phyloP scores from a whole-genome alignment of 2,329 filamentous ascomycete species.

The Penicillium sp. region DNA sequence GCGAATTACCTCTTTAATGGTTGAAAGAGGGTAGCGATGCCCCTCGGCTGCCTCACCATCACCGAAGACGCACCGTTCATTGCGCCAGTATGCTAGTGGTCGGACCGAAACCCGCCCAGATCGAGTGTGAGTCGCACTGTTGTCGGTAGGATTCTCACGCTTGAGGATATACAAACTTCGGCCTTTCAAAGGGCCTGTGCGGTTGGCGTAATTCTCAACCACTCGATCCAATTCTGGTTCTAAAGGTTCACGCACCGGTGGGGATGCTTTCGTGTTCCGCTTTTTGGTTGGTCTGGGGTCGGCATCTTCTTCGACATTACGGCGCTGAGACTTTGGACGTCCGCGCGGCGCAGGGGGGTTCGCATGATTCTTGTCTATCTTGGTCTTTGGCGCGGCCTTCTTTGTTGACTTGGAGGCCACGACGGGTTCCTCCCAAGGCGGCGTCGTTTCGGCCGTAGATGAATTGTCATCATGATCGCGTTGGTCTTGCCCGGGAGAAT shows the following conservation, averaged over 20 bases:
- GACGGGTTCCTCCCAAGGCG: constrained; percentile 14
- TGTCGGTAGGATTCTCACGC: constrained; percentile 53
- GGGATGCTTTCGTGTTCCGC: constrained; percentile 26
- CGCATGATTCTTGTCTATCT: constrained; percentile 20
- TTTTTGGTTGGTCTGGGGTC: constrained; percentile 36
- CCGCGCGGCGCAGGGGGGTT: constrained; percentile 33
- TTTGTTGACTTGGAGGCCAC: constrained; percentile 23
- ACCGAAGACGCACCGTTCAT: constrained; percentile 73
- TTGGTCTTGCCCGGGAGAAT: constrained; percentile 15
- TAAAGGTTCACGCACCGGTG: constrained; percentile 27
- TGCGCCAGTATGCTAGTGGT: constrained; percentile 82
- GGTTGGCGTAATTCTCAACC: constrained; percentile 46
- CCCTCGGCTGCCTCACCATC: constrained; percentile 58
- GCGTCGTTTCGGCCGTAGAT: constrained; percentile 12
- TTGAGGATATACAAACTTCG: constrained; percentile 53
- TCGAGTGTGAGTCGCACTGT: constrained; percentile 63
- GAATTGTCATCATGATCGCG: constrained; percentile 21
- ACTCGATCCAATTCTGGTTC: constrained; percentile 44
- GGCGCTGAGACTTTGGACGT: constrained; percentile 31
- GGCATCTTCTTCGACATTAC: constrained; percentile 20
- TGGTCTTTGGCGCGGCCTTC: constrained; percentile 19
- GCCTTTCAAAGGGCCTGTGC: constrained; percentile 48
- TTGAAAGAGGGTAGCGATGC: constrained; percentile 63
- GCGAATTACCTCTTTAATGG: constrained; percentile 75
- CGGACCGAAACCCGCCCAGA: constrained; percentile 76